Base-by-base conservation (phyloP, 768 basidiomycete genomes). In the Serendipita sp. region DNA sequence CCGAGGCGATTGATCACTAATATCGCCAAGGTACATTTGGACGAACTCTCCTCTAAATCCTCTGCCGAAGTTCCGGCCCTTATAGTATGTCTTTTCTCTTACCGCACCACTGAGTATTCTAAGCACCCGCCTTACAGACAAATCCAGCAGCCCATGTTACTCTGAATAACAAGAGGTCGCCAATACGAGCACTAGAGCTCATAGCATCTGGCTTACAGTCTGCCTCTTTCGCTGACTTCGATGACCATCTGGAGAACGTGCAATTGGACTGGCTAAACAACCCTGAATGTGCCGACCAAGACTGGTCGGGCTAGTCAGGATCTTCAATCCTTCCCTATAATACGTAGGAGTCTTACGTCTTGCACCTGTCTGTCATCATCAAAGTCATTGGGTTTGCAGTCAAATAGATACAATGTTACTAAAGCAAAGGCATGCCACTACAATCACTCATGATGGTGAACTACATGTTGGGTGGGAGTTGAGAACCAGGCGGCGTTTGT, bases 181-280 rank as follows among this genome's bases (percentile, higher is more conserved):
- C 84, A 0, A 66, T 70, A 3, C 76, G 75, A 10, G 82, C 84
- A 0, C 70, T 81, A 13, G 68, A 72, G 2, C 74, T 82, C 1
- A 81, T 86, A 15, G 76, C 75, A 44, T 78, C 83, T 48, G 70
- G 74, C 45, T 75, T 74, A n/a, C 71, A 77, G 62, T 83, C 86
- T 64, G 73, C 77, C 64, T 75, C 78, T 53, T 83, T 91, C 64
- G 85, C 83, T 3, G 88, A 91, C 71, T 90, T 90, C 66, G 88
- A 91, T 65, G 88, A 90, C 68, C 86, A 90, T 73, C 72, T 90
- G 52, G 88, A 88, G 73, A 83, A 88, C 71, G 83, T 84, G 55
- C 80, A 71, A 45, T 72, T 76, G 64, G 79, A 80, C 64, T 81
- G 79, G 79, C 66, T 82, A 66, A 71, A 70, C 58, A 81, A 82